Percentiles rank a stretch among this genome's conserved stretches.
Conservation (phyloP, 2,329 filamentous ascomycete genomes). For the Arthrobotrys pseudoclavata region DNA sequence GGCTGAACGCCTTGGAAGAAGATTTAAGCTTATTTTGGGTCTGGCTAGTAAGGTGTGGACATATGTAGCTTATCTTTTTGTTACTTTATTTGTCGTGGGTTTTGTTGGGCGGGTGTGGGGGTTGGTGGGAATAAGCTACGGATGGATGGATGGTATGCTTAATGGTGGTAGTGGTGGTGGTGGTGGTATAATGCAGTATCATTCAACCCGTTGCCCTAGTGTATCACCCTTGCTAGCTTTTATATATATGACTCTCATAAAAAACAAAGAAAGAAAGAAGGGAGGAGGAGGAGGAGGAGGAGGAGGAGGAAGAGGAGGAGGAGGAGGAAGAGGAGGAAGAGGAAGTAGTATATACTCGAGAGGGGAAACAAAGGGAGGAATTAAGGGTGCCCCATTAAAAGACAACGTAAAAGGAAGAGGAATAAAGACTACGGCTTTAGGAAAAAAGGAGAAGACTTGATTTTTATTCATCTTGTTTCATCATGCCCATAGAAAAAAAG, state of each 20-base stretch:
- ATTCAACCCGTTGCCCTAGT: slow-evolving; percentile 20
- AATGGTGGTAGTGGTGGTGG: background rate
- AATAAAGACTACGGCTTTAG: background rate
- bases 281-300: background rate
- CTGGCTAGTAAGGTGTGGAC: background rate
- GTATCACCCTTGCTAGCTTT: slow-evolving; percentile 27
- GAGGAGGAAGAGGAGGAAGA: background rate
- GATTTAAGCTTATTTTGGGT: background rate
- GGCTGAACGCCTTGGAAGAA: background rate
- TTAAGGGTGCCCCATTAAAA: slow-evolving; percentile 2
- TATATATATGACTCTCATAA: slow-evolving; percentile 27
- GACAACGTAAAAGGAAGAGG: background rate
- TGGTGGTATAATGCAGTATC: slow-evolving; percentile 13
- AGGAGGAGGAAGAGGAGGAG: slow-evolving; percentile 3
- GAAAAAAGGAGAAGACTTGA: background rate
- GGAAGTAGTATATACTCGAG: slow-evolving; percentile 37
- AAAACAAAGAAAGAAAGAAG: background rate
- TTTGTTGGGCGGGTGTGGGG: background rate
- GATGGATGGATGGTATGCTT: background rate
- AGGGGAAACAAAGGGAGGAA: slow-evolving; percentile 3
- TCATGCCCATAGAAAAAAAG: slow-evolving; percentile 11
- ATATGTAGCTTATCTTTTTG: slow-evolving; percentile 2
- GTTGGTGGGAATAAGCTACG: background rate
- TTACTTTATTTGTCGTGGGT: background rate
- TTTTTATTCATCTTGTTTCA: slow-evolving; percentile 45